phyloP scores from a whole-genome alignment of 176 grass and related monocot genomes.

The Oryza glaberrima region DNA sequence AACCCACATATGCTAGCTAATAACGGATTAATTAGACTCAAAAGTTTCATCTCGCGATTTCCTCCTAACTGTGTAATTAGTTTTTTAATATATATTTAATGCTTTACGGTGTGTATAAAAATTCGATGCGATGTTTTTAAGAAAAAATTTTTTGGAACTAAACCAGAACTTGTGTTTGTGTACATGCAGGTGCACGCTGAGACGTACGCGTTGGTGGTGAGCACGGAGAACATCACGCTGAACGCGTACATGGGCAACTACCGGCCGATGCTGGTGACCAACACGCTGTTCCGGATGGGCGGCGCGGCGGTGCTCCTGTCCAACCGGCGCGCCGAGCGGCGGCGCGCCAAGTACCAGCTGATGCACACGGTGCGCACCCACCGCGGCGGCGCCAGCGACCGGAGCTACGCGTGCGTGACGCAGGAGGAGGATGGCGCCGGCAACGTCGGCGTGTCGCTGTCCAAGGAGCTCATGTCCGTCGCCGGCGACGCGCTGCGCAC shows the following conservation, averaged over 20 bases:
- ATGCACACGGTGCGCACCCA: slow-evolving; percentile 57
- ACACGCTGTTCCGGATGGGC: slow-evolving; percentile 57
- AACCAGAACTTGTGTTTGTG: no score
- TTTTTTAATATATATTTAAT: no score
- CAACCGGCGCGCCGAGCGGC: slow-evolving; percentile 34
- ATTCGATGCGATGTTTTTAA: no score
- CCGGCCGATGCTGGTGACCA: slow-evolving; percentile 59
- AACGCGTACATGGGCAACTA: slow-evolving; percentile 62
- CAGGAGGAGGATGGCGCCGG: slow-evolving; percentile 44
- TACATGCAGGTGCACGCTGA: slow-evolving; percentile 51
- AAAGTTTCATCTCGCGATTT: no score
- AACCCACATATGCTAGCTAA: no score
- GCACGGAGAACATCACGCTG: slow-evolving; percentile 67
- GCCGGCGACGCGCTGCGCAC: slow-evolving; percentile 50
- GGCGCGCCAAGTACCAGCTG: slow-evolving; percentile 46
- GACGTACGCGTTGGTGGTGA: slow-evolving; percentile 67
- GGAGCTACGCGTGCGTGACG: slow-evolving; percentile 45
- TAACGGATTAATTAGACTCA: no score
- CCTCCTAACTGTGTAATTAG: no score
- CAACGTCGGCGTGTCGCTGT: slow-evolving; percentile 36
- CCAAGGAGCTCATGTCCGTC: slow-evolving; percentile 57
- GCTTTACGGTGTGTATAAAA: no score
- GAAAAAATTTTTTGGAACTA: no score
- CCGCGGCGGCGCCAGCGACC: slow-evolving; percentile 40
- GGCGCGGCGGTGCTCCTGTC: slow-evolving; percentile 53